Percentiles rank a stretch among this genome's conserved stretches.
Conservation (phyloP, 2,329 filamentous ascomycete genomes). For the Aureobasidium sp. region DNA sequence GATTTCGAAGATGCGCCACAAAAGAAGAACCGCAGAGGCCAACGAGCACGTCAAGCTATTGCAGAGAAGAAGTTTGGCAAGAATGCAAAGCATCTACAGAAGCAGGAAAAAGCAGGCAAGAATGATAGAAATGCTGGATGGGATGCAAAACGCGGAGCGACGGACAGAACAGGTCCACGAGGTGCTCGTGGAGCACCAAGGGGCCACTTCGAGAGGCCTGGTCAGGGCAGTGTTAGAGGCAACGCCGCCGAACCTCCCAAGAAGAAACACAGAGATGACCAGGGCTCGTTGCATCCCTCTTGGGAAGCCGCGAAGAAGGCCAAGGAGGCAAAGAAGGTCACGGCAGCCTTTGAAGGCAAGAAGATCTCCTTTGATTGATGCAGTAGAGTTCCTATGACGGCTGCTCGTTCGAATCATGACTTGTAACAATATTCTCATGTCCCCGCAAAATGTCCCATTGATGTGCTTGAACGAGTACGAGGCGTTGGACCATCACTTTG, state of each 20-base stretch:
- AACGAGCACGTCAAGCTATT: constrained; percentile 69
- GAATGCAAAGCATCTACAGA: constrained; percentile 59
- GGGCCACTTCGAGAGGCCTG: constrained; percentile 15
- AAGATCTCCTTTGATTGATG: constrained; percentile 55
- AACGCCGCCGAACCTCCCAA: constrained; percentile 18
- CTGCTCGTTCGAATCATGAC: background rate
- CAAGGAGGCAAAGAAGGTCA: constrained; percentile 46
- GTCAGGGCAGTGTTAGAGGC: constrained; percentile 23
- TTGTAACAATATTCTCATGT: no score
- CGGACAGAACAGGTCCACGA: constrained; percentile 20
- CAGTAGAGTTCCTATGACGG: background rate
- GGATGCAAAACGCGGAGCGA: constrained; percentile 53
- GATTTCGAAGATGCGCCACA: constrained; percentile 43
- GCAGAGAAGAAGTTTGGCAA: constrained; percentile 74
- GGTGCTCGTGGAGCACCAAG: constrained; percentile 20
- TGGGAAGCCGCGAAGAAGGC: constrained; percentile 57
- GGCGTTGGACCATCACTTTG: background rate
- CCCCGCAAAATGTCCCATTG: background rate
- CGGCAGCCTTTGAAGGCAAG: constrained; percentile 50
- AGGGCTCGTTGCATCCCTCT: constrained; percentile 54
- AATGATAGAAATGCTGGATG: constrained; percentile 45
- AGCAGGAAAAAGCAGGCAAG: constrained; percentile 30
- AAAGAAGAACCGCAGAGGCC: constrained; percentile 68
- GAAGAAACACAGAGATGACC: constrained; percentile 37
- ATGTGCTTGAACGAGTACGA: background rate